Evolutionary conservation across 345 rosid genomes (phyloP).

Genomic region (Citrus sp.): DNA sequence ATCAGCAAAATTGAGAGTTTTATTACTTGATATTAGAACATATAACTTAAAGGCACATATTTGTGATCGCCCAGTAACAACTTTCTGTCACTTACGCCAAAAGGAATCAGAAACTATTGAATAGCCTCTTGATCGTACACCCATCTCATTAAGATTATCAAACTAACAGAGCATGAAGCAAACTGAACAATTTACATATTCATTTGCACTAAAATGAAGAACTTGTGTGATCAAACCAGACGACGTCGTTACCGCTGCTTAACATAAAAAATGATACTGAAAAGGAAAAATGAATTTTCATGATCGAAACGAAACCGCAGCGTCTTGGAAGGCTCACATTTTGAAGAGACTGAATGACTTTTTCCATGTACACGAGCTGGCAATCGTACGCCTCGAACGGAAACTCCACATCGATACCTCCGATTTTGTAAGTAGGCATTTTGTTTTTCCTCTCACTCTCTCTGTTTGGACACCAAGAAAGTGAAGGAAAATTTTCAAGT

Average conservation of each 20-base stretch:
- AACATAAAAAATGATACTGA: background rate
- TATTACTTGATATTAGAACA: background rate
- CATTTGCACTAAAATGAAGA: background rate
- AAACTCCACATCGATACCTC: conserved; percentile 89
- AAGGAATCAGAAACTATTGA: background rate
- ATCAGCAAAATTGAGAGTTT: background rate
- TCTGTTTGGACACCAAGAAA: conserved; percentile 11
- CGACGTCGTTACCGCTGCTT: background rate
- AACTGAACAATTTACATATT: background rate
- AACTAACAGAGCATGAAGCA: background rate
- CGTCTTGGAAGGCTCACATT: conserved; percentile 37
- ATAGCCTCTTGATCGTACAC: conserved; percentile 1
- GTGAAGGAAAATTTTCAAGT: background rate
- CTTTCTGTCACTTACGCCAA: background rate
- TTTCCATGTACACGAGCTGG: conserved; percentile 92
- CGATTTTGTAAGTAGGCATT: conserved; percentile 77
- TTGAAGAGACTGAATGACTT: conserved; percentile 84
- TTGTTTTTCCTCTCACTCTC: background rate
- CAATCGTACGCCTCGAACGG: conserved; percentile 91
- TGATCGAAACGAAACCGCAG: background rate
- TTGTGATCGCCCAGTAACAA: background rate
- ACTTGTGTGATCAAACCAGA: background rate
- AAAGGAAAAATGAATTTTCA: background rate
- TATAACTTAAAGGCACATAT: background rate
- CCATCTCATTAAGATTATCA: background rate